phyloP scores from a whole-genome alignment of 805 yeast species.

The Cyberlindnera subsufficiens region DNA sequence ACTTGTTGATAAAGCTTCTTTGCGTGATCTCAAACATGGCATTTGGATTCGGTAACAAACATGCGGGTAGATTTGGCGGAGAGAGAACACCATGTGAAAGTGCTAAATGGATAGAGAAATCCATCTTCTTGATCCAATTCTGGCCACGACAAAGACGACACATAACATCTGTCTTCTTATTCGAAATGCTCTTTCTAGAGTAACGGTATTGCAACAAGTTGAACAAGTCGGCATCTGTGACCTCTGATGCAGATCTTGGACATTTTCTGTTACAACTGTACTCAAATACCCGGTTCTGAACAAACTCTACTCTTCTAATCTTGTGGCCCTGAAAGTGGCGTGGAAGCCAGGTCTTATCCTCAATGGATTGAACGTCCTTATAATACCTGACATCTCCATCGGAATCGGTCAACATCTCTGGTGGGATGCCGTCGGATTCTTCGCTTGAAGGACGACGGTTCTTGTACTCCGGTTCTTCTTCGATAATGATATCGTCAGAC shows the following conservation, averaged over 20 bases:
- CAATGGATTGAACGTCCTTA: slow-evolving; percentile 6
- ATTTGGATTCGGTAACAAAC: slow-evolving; percentile 14
- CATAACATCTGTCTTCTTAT: slow-evolving; percentile 8
- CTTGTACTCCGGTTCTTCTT: not conserved
- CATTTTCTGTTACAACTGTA: slow-evolving; percentile 14
- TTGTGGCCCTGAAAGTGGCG: slow-evolving; percentile 18
- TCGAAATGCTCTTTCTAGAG: not conserved
- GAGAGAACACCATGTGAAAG: slow-evolving; percentile 22
- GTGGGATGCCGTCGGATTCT: not conserved
- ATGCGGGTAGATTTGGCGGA: slow-evolving; percentile 1
- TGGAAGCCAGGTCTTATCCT: slow-evolving; percentile 18
- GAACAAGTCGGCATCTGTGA: slow-evolving; percentile 1
- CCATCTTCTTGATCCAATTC: slow-evolving; percentile 16
- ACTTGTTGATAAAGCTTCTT: slow-evolving; percentile 3
- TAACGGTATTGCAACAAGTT: slow-evolving; percentile 9
- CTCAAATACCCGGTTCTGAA: slow-evolving; percentile 1
- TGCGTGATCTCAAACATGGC: slow-evolving; percentile 11
- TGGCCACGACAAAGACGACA: slow-evolving; percentile 24
- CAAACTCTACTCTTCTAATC: slow-evolving; percentile 4
- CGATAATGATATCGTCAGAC: not conserved
- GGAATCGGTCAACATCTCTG: not conserved
- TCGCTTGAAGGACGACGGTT: not conserved
- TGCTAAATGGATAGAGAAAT: slow-evolving; percentile 16
- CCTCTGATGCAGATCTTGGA: slow-evolving; percentile 13
- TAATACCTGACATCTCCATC: slow-evolving; percentile 11